Percentiles rank a stretch among this genome's conserved stretches.
These are phyloP conservation scores for Coelastrella sp. DNA, from an alignment of 139 green algal species.

Conservation along the genomic window DNA sequence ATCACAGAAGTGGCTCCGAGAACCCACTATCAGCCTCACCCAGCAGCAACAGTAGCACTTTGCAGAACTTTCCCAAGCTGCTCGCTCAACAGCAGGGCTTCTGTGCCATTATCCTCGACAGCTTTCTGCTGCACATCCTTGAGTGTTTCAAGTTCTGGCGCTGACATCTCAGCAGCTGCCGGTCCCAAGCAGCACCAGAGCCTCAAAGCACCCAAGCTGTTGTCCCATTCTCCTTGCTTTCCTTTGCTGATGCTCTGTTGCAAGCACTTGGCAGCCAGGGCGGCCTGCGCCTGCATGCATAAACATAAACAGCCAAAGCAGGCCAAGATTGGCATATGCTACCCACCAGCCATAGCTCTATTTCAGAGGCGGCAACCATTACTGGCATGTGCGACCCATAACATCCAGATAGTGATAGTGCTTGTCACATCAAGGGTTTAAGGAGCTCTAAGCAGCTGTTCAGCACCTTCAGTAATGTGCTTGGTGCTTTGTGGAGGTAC, in stretches of 20 bases:
- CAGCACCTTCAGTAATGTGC: too few relatives aligned
- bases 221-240: constrained; percentile 21
- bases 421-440: too few relatives aligned
- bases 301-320: background rate
- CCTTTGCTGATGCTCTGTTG: background rate
- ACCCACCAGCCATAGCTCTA: background rate
- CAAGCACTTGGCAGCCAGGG: background rate
- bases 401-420: too few relatives aligned
- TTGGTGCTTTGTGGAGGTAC: too few relatives aligned
- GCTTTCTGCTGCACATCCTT: background rate
- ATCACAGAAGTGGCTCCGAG: too few relatives aligned
- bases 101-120: constrained; percentile 15
- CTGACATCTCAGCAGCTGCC: background rate
- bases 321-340: background rate
- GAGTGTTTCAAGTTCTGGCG: background rate
- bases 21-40: background rate
- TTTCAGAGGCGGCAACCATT: background rate
- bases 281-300: background rate
- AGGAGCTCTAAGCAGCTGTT: too few relatives aligned
- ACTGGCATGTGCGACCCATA: too few relatives aligned
- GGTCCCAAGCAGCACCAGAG: background rate
- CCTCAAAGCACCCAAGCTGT: constrained; percentile 5
- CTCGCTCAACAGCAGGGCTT: constrained; percentile 1
- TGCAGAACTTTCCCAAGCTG: background rate
- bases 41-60: background rate